phyloP scores from a whole-genome alignment of 2,329 filamentous ascomycete genomes.

The Pezicula neosporulosa region DNA sequence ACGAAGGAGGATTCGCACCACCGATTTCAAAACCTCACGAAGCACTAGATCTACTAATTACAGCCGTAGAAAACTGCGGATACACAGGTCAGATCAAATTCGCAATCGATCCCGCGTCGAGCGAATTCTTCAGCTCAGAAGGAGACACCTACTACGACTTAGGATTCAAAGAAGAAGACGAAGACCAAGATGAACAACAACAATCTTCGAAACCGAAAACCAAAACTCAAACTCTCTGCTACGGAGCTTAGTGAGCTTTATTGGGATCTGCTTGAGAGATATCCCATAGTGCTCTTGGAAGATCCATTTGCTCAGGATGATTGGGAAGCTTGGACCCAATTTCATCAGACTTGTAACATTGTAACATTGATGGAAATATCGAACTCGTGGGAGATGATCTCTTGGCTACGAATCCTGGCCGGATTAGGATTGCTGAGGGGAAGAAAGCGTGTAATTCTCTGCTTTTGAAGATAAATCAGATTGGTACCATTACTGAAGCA shows the following conservation, averaged over 20 bases:
- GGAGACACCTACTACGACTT: slow-evolving; percentile 36
- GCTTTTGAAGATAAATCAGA: slow-evolving; percentile 40
- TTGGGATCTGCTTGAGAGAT: slow-evolving; percentile 27
- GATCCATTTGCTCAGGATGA: slow-evolving; percentile 39
- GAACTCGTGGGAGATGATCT: slow-evolving; percentile 39
- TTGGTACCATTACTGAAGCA: slow-evolving; percentile 37
- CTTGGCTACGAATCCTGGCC: slow-evolving; percentile 33
- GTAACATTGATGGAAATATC: slow-evolving; percentile 9
- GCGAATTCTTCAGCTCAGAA: slow-evolving; percentile 32
- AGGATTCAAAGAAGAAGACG: slow-evolving; percentile 37
- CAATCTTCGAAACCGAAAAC: slow-evolving; percentile 10
- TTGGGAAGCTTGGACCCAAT: slow-evolving; percentile 33
- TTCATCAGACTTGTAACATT: slow-evolving; percentile 28
- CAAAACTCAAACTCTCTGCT: slow-evolving; percentile 18
- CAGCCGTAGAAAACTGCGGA: slow-evolving; percentile 23
- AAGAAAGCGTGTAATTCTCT: slow-evolving; percentile 36
- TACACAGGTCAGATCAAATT: slow-evolving; percentile 32
- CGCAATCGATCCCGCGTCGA: slow-evolving; percentile 37
- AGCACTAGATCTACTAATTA: slow-evolving; percentile 29
- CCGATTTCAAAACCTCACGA: slow-evolving; percentile 31
- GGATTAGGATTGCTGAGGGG: slow-evolving; percentile 31
- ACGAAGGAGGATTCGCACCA: slow-evolving; percentile 34
- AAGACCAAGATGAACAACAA: slow-evolving; percentile 9
- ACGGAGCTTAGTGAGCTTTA: slow-evolving; percentile 29
- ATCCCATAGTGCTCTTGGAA: slow-evolving; percentile 36